A percentile compares a stretch with the other conserved stretches of the same genome.
Conservation (phyloP, 2,329 filamentous ascomycete species). For the Aspergillus sp. region DNA sequence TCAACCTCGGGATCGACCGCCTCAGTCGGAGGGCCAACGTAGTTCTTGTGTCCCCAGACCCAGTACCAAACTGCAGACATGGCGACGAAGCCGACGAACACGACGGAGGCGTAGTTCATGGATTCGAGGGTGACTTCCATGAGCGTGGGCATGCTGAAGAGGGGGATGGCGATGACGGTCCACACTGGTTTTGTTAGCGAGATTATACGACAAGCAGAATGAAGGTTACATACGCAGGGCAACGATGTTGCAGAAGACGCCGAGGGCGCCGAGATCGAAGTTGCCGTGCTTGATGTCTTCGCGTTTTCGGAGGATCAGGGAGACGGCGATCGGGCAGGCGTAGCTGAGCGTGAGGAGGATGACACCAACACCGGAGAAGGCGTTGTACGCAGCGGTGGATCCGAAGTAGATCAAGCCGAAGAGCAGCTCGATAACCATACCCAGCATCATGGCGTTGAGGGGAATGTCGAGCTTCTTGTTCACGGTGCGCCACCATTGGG, state of each 20-base stretch:
- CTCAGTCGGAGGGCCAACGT: constrained; percentile 55
- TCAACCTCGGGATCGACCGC: constrained; percentile 3
- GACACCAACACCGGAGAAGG: constrained; percentile 76
- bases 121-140: constrained; percentile 55
- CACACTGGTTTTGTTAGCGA: constrained; percentile 60
- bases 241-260: constrained; percentile 37
- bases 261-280: constrained; percentile 69
- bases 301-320: constrained; percentile 61
- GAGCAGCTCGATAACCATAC: constrained; percentile 66
- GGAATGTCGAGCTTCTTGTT: constrained; percentile 68
- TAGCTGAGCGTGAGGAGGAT: constrained; percentile 77
- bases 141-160: constrained; percentile 74
- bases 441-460: constrained; percentile 67
- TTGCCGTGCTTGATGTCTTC: constrained; percentile 63
- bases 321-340: constrained; percentile 72
- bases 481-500: constrained; percentile 65
- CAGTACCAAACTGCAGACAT: constrained; percentile 66
- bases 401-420: constrained; percentile 79
- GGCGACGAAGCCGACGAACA: constrained; percentile 63
- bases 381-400: constrained; percentile 73
- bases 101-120: constrained; percentile 70
- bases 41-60: constrained; percentile 61
- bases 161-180: constrained; percentile 67
- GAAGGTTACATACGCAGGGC: background rate
- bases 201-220: background rate